Evolutionary conservation across 352 stramenopile genomes (phyloP), one percentile per base, ranked within the genome.

Genomic region (Sclerospora graminicola): DNA sequence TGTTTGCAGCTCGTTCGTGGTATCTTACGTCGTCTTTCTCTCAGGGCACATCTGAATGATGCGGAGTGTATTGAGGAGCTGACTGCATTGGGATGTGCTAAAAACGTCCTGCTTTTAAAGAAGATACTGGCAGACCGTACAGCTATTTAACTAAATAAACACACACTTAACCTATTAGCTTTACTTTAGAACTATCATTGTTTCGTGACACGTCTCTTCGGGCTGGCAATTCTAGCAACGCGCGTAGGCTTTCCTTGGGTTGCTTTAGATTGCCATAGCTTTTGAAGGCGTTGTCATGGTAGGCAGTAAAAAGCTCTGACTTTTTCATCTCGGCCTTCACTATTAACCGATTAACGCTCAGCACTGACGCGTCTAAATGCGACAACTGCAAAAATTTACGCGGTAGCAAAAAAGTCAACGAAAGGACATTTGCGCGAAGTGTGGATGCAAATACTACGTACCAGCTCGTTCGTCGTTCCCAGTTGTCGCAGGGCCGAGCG

Each of bases 281-380:
- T 53, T 84, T 83, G 53, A 90, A 90, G 18, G 70, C 75, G 39
- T 68, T 80, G 41, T 69, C 66, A 46, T 86, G 73, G 58, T 84
- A 88, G n/a, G 74, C 58, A 9, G 61, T 50, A 45, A 90, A 90
- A 1, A 90, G 50, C 37, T 67, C 53, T 1, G 66, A 51, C 40
- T 84, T 84, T 55, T 82, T 75, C 38, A 70, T 80, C 55, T 87
- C 75, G 10, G 70, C 63, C 52, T 84, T 63, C 28, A 87, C 45
- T 16, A 81, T 67, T 37, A 84, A 62, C 20, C 69, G 67, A 41
- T 84, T 74, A 21, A 83, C 60, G 3, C 63, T 75, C 37, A 63
- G 34, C 65, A 84, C 80, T n/a, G 75, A 84, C 20, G 69, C 65
- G 19, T 83, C 61, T 20, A 84, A 45, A 26, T 80, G 57, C n/a